Evolutionary conservation across 2,329 filamentous ascomycete genomes (phyloP), one percentile per base, ranked within the genome.

Genomic region (Sporothrix mexicana): DNA sequence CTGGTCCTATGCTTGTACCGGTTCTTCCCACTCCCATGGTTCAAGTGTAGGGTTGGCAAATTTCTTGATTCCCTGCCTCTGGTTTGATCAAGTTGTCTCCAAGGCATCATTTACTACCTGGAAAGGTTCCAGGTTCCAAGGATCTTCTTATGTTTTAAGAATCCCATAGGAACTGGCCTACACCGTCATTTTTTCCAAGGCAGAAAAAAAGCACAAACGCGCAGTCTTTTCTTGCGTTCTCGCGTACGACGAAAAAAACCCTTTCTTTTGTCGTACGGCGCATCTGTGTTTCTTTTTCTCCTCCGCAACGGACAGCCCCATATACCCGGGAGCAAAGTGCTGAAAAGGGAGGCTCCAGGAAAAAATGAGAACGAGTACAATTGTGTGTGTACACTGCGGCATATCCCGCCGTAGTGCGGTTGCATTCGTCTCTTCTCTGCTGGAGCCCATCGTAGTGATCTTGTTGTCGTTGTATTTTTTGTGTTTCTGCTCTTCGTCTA

Each of bases 41-140:
- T 92, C 90, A 91, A 90, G 90, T 87, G 88, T 91, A 90, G 89
- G 90, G 87, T 89, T 88, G 91, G 89, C 89, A 91, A 68, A 36
- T 91, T 85, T 89, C 88, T 93, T 92, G 92, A 93, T 87, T 81
- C 85, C 64, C 51, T 69, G 49, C 25, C 49, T 57, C 25, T 59
- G 36, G 49, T 67, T 41, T 85, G 84, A 86, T 91, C 91, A 92
- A 95, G 91, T 82, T 87, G 83, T 88, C 84, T 83, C 84, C 84
- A 85, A 87, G 86, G 87, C 85, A 87, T 84, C 79, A 68, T 43
- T 68, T 68, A 62, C 72, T 20, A 57, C 69, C 30, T 70, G 73
- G 61, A 73, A 71, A 71, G 72, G 62, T 73, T 51, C 61, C 69
- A 71, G 70, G 62, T 73, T 51, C 61, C 69, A 71, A 67, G 69